A percentile compares a stretch with the other conserved stretches of the same genome.
Conservation (phyloP, 2,329 filamentous ascomycete species). For the Fusarium verticillioides region DNA sequence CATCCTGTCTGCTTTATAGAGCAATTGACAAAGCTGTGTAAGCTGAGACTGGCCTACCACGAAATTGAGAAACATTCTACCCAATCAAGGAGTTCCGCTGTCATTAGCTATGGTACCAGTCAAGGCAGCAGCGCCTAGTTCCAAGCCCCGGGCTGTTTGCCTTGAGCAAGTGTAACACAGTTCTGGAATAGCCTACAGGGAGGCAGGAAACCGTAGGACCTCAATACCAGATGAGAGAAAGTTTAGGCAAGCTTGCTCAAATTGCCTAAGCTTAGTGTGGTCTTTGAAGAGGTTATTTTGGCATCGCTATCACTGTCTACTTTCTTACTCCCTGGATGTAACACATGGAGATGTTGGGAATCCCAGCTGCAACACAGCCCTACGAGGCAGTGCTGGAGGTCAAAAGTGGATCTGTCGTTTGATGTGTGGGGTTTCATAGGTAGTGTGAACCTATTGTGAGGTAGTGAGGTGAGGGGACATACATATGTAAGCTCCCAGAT, state of each 20-base stretch:
- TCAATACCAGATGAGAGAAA: background rate
- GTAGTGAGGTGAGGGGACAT: background rate
- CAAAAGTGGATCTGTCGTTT: background rate
- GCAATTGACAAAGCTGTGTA: background rate
- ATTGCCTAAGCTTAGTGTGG: background rate
- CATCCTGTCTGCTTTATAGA: slow-evolving; percentile 24
- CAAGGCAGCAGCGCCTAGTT: slow-evolving; percentile 31
- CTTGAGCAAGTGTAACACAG: background rate
- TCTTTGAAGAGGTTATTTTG: background rate
- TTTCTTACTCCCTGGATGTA: background rate
- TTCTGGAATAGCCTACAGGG: background rate
- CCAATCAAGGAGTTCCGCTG: slow-evolving; percentile 6
- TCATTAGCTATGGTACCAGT: background rate
- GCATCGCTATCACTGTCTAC: background rate
- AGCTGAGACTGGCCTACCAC: slow-evolving; percentile 2
- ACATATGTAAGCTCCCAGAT: background rate
- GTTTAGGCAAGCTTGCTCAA: background rate
- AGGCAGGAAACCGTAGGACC: background rate
- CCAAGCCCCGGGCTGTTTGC: slow-evolving; percentile 3
- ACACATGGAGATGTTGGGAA: background rate
- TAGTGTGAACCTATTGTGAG: background rate
- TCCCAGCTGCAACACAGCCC: slow-evolving; percentile 17
- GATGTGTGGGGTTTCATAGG: background rate
- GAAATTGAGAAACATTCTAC: background rate
- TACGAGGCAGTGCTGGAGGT: slow-evolving; percentile 5